These are phyloP conservation scores for Glebionis coronaria DNA, from an alignment of 129 eudicot species.

Conservation along the genomic window DNA sequence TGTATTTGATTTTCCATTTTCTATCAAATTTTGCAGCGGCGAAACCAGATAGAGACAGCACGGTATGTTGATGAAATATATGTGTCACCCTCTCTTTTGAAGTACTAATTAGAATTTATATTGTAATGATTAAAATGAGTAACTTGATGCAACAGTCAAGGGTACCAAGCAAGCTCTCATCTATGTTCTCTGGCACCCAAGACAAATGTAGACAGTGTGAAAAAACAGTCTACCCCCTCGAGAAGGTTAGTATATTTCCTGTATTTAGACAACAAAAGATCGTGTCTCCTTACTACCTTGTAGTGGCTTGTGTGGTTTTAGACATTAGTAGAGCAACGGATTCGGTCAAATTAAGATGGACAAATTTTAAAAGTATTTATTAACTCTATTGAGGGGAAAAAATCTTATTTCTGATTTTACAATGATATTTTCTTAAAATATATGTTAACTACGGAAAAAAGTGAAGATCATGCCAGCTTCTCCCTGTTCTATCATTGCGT, in stretches of 20 bases:
- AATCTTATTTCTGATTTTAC: no score
- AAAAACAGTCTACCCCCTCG: constrained; percentile 88
- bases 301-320: no score
- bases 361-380: no score
- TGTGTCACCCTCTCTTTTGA: not conserved
- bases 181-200: constrained; percentile 83
- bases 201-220: constrained; percentile 83
- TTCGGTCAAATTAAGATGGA: no score
- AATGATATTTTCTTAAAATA: no score
- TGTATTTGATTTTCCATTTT: not conserved
- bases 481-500: no score
- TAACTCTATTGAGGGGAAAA: no score
- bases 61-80: constrained; percentile 33
- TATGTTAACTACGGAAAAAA: no score
- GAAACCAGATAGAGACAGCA: constrained; percentile 56
- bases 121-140: constrained; percentile 10
- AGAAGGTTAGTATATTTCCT: constrained; percentile 53
- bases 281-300: no score
- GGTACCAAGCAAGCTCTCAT: constrained; percentile 68
- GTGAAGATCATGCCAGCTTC: no score
- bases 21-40: constrained; percentile 32
- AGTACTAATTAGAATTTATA: not conserved
- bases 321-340: no score
- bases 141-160: constrained; percentile 41
- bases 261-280: not conserved